phyloP scores from a whole-genome alignment of 306 rosid species.

The Vicia villosa region DNA sequence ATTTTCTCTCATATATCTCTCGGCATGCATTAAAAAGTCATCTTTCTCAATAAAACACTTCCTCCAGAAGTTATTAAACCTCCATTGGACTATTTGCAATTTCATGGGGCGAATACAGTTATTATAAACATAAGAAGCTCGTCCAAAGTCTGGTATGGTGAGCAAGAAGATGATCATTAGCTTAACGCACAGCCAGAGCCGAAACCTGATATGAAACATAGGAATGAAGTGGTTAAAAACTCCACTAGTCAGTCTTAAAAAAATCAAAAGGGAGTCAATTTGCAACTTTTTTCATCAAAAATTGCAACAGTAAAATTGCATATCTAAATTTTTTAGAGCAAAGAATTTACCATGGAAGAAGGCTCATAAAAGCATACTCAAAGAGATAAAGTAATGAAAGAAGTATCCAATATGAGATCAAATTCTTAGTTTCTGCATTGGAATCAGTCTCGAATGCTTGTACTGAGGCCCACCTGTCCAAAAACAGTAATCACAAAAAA shows the following conservation, averaged over 20 bases:
- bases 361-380: conserved; percentile 45
- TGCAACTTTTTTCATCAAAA: too few species aligned
- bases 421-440: conserved; percentile 39
- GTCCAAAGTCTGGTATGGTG: conserved; percentile 53
- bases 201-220: conserved; percentile 44
- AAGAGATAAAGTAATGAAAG: conserved; percentile 52
- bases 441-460: conserved; percentile 58
- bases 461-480: conserved; percentile 56
- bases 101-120: conserved; percentile 32
- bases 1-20: conserved; percentile 46
- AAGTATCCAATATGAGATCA: conserved; percentile 66
- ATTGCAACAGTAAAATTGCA: too few species aligned
- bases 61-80: conserved; percentile 38
- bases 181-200: conserved; percentile 55
- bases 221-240: conserved; percentile 19
- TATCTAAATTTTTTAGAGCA: not conserved
- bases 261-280: too few species aligned
- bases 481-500: conserved; percentile 18
- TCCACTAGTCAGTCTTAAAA: not conserved
- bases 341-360: conserved; percentile 49
- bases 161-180: conserved; percentile 49
- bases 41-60: conserved; percentile 37
- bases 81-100: conserved; percentile 6
- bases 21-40: conserved; percentile 43
- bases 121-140: conserved; percentile 51